phyloP scores from a whole-genome alignment of 208 protist species.

The Acanthamoeba culbertsoni region DNA sequence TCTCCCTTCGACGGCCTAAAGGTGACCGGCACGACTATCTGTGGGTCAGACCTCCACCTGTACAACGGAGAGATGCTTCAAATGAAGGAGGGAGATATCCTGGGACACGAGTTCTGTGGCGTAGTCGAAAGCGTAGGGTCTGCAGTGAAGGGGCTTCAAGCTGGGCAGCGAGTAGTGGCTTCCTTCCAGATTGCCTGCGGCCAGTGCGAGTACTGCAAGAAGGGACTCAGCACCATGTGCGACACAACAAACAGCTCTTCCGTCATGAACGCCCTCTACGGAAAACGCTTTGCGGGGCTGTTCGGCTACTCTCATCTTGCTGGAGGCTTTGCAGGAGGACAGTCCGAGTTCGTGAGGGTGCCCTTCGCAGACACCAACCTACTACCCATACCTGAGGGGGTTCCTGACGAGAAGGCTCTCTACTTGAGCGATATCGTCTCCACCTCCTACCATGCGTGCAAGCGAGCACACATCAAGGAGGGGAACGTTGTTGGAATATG shows the following conservation, averaged over 20 bases:
- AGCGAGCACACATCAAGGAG: conserved; percentile 54
- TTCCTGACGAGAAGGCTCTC: conserved; percentile 64
- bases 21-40: conserved; percentile 69
- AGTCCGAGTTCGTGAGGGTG: conserved; percentile 71
- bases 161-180: conserved; percentile 64
- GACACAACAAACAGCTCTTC: conserved; percentile 67
- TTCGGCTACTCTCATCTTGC: conserved; percentile 76
- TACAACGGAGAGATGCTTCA: conserved; percentile 66
- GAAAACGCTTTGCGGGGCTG: conserved; percentile 66
- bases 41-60: conserved; percentile 76
- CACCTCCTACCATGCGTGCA: conserved; percentile 60
- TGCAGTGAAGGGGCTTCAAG: conserved; percentile 61
- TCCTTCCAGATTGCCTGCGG: conserved; percentile 66
- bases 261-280: conserved; percentile 71
- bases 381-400: conserved; percentile 53
- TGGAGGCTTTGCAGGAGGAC: conserved; percentile 61
- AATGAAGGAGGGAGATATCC: conserved; percentile 73
- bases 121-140: conserved; percentile 63
- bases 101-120: conserved; percentile 72
- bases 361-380: conserved; percentile 70
- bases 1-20: too few species aligned
- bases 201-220: conserved; percentile 75
- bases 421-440: conserved; percentile 67
- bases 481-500: conserved; percentile 63
- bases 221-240: conserved; percentile 46